Conservation (phyloP, 306 rosid species). For the Spatholobus suberectus region DNA sequence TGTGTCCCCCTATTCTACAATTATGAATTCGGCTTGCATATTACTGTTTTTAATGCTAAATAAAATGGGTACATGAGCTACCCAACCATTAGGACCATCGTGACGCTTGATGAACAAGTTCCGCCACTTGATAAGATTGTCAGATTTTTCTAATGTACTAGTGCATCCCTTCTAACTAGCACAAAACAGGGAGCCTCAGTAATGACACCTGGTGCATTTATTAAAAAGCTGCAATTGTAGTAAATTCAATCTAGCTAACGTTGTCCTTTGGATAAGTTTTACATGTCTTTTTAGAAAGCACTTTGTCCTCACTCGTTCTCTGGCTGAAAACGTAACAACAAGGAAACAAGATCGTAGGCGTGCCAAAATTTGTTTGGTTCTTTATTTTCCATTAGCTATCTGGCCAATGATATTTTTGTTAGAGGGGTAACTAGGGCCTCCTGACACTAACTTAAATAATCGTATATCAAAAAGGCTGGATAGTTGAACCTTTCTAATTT, state of each 20-base stretch:
- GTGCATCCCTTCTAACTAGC: not conserved
- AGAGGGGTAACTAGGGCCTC: not conserved
- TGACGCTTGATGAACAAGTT: not conserved
- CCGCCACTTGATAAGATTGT: conserved; percentile 21
- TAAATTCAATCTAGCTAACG: not conserved
- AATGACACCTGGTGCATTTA: conserved; percentile 8
- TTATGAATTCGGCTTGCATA: not conserved
- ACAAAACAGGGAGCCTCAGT: not conserved
- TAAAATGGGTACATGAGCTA: not conserved
- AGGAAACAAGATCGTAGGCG: not conserved
- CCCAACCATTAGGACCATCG: not conserved
- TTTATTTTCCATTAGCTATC: not conserved
- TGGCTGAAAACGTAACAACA: not conserved
- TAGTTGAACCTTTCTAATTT: not conserved
- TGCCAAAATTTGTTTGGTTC: conserved; percentile 3
- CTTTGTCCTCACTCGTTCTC: conserved; percentile 11
- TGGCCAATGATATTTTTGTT: conserved; percentile 4
- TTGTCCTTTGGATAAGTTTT: conserved; percentile 38
- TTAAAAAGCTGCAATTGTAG: not conserved
- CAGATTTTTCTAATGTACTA: conserved; percentile 11
- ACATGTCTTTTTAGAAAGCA: conserved; percentile 12
- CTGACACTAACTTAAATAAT: not conserved
- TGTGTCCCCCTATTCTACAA: not conserved
- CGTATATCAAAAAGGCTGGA: not conserved
- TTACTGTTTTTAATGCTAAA: conserved; percentile 25